Conservation (phyloP, 306 rosid species). For the Trifolium dubium region DNA sequence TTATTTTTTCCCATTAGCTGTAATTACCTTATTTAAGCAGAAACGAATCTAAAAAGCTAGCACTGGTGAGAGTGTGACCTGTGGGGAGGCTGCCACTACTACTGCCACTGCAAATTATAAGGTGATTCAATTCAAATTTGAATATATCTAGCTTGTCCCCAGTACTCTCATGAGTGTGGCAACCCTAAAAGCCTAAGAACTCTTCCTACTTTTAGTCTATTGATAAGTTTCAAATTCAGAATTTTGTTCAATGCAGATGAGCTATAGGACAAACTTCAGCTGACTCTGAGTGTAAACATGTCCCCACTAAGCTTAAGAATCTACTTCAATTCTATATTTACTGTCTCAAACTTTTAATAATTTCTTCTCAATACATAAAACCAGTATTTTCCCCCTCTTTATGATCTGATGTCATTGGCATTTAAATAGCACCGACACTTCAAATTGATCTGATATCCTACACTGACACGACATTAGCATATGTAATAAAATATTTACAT, state of each 20-base stretch:
- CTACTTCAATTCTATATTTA: slow-evolving; percentile 32
- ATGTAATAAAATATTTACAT: not conserved
- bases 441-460: not conserved
- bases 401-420: slow-evolving; percentile 32
- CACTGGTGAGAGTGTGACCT: slow-evolving; percentile 1
- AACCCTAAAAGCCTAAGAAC: slow-evolving; percentile 51
- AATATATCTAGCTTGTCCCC: slow-evolving; percentile 41
- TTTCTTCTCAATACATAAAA: slow-evolving; percentile 19
- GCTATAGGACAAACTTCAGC: slow-evolving; percentile 43
- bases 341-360: slow-evolving; percentile 13
- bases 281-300: slow-evolving; percentile 39
- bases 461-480: not conserved
- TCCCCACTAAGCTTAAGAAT: slow-evolving; percentile 47
- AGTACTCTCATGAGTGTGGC: slow-evolving; percentile 36
- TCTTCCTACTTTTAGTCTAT: slow-evolving; percentile 42
- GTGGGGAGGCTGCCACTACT: slow-evolving; percentile 32
- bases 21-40: slow-evolving; percentile 24
- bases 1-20: not conserved
- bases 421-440: not conserved
- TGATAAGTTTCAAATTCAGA: slow-evolving; percentile 34
- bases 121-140: slow-evolving; percentile 45
- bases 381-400: not conserved
- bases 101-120: slow-evolving; percentile 36
- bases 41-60: slow-evolving; percentile 30
- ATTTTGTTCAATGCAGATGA: slow-evolving; percentile 43